Evolutionary conservation across 2,329 filamentous ascomycete species (phyloP), one percentile per base, ranked within the genome.

Genomic region (Lachnellula subtilissima): DNA sequence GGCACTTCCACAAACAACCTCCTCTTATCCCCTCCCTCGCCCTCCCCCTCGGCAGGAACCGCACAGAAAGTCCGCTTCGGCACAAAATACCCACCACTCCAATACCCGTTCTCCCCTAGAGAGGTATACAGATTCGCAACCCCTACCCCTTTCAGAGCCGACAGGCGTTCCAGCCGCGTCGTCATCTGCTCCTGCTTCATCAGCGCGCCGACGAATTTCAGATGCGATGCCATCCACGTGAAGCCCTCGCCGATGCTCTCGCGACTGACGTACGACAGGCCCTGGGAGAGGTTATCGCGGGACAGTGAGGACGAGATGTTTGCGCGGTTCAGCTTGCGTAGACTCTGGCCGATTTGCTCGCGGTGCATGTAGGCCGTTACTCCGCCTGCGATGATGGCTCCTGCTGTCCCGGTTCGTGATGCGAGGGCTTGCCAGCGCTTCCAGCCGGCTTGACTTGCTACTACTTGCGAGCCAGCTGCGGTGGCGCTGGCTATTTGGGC

Each of bases 151-250:
- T 82, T 79, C 1, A 87, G 76, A 1, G 77, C 71, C 0, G 81
- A 80, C 50, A 92, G 75, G 53, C 82, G 77, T 56, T 83, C 80
- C 2, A 95, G 75, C 15, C 91, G 80, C 45, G 81, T 78, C 54
- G 80, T 82, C 58, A 96, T 74, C 65, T 94, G 88, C 36, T 86
- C 84, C 15, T 84, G 83, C 52, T 88, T 86, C 62, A 91, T 80
- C 2, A 96, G 78, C 47, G 88, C 86, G 0, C 90, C 89, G 1
- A 96, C 87, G 65, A 96, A 96, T 37, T 90, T 89, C 51, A 96
- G 82, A 70, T 96, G 91, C 15, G 87, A 88, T 0, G 86, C 85
- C 4, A 92, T 83, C 85, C 90, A 96, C 17, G 79, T 81, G 62
- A 90, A 87, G 1, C 89, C 89, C 53, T 84, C 80, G 2, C 85